Percentiles rank a stretch among this genome's conserved stretches.
These are phyloP conservation scores for Conoideocrella luteorostrata DNA, from an alignment of 2,329 filamentous ascomycete genomes.

Conservation along the genomic window DNA sequence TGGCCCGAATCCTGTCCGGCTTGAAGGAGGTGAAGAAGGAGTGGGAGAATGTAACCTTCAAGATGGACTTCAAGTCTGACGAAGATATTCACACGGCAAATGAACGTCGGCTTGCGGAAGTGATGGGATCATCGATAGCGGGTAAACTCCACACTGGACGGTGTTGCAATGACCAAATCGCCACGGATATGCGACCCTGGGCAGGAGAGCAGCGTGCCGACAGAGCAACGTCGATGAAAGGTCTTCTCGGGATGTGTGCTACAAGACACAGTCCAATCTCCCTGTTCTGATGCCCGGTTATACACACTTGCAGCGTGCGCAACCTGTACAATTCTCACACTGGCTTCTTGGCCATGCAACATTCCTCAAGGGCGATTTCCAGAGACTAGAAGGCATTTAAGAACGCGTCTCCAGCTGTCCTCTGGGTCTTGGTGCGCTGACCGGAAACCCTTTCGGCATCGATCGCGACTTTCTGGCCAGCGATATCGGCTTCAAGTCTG, in stretches of 20 bases:
- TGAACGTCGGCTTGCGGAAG: slow-evolving; percentile 54
- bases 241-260: neutral
- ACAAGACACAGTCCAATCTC: neutral
- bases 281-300: slow-evolving; percentile 21
- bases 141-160: slow-evolving; percentile 62
- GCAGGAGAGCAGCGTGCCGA: slow-evolving; percentile 18
- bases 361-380: slow-evolving; percentile 19
- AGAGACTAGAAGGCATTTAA: slow-evolving; percentile 17
- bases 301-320: slow-evolving; percentile 20
- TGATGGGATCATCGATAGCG: slow-evolving; percentile 49
- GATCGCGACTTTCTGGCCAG: slow-evolving; percentile 30
- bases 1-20: neutral
- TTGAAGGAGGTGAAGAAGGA: slow-evolving; percentile 12
- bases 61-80: slow-evolving; percentile 18
- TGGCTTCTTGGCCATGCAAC: slow-evolving; percentile 19
- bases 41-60: slow-evolving; percentile 21
- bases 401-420: slow-evolving; percentile 20
- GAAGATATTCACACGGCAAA: slow-evolving; percentile 45
- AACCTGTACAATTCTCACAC: slow-evolving; percentile 17
- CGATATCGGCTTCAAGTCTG: slow-evolving; percentile 65
- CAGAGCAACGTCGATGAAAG: slow-evolving; percentile 9
- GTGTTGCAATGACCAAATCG: slow-evolving; percentile 67
- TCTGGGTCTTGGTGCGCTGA: slow-evolving; percentile 21
- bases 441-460: slow-evolving; percentile 22
- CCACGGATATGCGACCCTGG: slow-evolving; percentile 68